Percentiles rank a stretch among this genome's conserved stretches.
phyloP scores from a whole-genome alignment of 208 protist genomes.

The Naegleria gruberi region DNA sequence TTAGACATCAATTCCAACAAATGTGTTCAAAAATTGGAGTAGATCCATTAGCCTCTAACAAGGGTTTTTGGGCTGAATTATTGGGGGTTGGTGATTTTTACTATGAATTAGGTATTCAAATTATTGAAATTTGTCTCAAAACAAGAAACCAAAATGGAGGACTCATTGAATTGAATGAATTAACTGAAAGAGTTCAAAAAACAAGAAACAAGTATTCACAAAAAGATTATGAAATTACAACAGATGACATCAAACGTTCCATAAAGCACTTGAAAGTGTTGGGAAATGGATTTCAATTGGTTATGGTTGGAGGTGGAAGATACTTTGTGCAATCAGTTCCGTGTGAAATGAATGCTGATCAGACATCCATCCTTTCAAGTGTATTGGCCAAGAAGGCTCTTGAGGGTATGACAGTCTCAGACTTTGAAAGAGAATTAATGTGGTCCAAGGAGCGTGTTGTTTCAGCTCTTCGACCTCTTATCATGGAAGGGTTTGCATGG shows the following conservation, averaged over 20 bases:
- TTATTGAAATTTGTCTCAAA: slow-evolving; percentile 55
- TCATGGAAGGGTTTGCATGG: slow-evolving; percentile 49
- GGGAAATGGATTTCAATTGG: slow-evolving; percentile 46
- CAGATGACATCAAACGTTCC: slow-evolving; percentile 51
- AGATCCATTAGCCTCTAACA: slow-evolving; percentile 54
- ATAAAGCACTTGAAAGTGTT: slow-evolving; percentile 47
- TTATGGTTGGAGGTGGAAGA: slow-evolving; percentile 31
- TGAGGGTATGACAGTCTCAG: not conserved
- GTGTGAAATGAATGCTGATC: slow-evolving; percentile 50
- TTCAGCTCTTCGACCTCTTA: slow-evolving; percentile 22
- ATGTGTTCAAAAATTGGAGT: slow-evolving; percentile 62
- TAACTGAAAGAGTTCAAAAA: slow-evolving; percentile 40
- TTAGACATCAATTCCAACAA: slow-evolving; percentile 51
- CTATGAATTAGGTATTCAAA: slow-evolving; percentile 64
- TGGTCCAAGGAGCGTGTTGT: slow-evolving; percentile 36
- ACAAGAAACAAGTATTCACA: slow-evolving; percentile 36
- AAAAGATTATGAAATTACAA: slow-evolving; percentile 30
- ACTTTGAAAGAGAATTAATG: slow-evolving; percentile 19
- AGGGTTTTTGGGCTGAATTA: slow-evolving; percentile 53
- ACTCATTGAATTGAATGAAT: slow-evolving; percentile 47
- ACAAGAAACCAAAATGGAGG: slow-evolving; percentile 52
- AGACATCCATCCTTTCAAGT: slow-evolving; percentile 38
- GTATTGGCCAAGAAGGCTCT: not conserved
- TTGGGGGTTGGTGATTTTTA: slow-evolving; percentile 69
- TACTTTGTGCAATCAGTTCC: slow-evolving; percentile 49